Base-by-base conservation (phyloP, 441 rosid species). In the Hura crepitans region DNA sequence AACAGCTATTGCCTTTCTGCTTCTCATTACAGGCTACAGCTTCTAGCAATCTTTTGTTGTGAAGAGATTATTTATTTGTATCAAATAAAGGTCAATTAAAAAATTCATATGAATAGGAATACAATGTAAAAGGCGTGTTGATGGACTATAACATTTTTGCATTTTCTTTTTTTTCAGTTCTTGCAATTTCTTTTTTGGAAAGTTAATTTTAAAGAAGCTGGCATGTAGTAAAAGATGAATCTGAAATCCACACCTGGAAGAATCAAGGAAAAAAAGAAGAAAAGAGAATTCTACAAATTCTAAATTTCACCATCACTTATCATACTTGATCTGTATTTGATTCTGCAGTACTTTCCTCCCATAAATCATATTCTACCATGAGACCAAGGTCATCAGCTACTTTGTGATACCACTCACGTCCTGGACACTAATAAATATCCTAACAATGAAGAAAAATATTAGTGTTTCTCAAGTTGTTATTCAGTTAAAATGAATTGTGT, bases 381-480 rank as follows among this genome's bases (percentile, higher is more conserved):
- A 86, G 92, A 75, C 97, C 94, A 68, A 90, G 96, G 83, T 92
- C 89, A 80, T 95, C 99, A 27, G 82, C 94, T 64, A 92, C 77
- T 74, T 92, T 90, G 84, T 92, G 99, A 86, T 92, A 87, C 78
- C 14, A 78, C 33, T 86, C 87, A 78, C 99, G 89, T 57, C 97
- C 97, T 79, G 83, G 97, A 81, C 99, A 90, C 97, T 90, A 83
- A 81, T 35, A 75, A 78, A n/a, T n/a, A n/a, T n/a, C n/a, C n/a
- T n/a, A n/a, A n/a, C n/a, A n/a, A n/a, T n/a, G n/a, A n/a, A n/a
- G n/a, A n/a, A 65, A 45, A 22, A 72, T n/a, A 62, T 46, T 72
- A 45, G 13, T 33, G 25, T 43, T 56, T 56, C 37, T 56, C 65
- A 57, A 20, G 53, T 11, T 47, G 54, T 30, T 59, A 31, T 15